Conservation (phyloP, 805 yeast species). For the Myxozyma neotropica region DNA sequence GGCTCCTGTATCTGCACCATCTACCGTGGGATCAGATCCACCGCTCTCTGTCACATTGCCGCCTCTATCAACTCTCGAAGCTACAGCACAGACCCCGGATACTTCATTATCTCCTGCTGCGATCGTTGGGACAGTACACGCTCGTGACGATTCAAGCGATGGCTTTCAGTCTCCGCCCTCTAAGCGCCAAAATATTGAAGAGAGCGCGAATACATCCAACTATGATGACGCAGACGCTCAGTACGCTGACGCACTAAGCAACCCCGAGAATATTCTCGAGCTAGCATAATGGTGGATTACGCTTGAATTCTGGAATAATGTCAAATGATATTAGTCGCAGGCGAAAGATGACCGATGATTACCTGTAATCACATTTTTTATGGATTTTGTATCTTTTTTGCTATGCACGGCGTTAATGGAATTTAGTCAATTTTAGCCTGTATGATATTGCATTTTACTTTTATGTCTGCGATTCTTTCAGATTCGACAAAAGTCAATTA, state of each 20-base stretch:
- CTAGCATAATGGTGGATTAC: background rate
- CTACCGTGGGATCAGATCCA: background rate
- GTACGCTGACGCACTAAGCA: background rate
- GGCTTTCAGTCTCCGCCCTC: background rate
- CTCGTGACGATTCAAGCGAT: background rate
- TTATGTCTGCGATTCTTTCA: too few species aligned
- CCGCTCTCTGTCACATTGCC: background rate
- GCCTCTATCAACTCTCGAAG: background rate
- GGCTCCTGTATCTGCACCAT: background rate
- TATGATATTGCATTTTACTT: too few species aligned
- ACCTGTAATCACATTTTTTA: too few species aligned
- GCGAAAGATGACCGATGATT: too few species aligned
- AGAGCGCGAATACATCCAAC: background rate
- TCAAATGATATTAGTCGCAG: too few species aligned
- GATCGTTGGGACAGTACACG: background rate
- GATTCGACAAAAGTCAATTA: too few species aligned
- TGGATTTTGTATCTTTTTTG: too few species aligned
- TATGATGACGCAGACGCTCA: background rate
- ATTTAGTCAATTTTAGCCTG: too few species aligned
- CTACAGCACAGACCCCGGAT: background rate
- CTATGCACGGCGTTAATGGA: too few species aligned
- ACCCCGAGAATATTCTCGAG: background rate
- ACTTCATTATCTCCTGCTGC: background rate
- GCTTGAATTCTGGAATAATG: too few species aligned
- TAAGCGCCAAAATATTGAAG: background rate